Base-by-base conservation (phyloP, 768 basidiomycete species). In the Leucosporidium yakuticum region DNA sequence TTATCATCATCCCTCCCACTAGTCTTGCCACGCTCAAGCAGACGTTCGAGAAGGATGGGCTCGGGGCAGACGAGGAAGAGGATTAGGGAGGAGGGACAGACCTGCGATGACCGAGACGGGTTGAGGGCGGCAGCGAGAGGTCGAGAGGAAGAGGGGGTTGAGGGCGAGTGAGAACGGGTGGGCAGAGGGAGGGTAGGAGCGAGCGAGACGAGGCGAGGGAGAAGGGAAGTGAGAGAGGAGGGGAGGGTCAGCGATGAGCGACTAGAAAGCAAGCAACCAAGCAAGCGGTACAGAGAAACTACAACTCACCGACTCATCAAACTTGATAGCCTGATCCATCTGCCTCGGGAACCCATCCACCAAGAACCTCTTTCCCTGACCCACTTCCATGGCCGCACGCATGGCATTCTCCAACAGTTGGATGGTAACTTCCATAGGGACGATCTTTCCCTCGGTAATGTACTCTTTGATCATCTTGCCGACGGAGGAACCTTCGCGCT, bases 341-440 rank as follows among this genome's bases (percentile, higher is more conserved):
- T 98, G 93, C 69, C 95, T 85, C 63, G 95, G 96, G 80, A 98
- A 98, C 2, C 95, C 96, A 71, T 99, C 95, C 69, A 99, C 87
- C 74, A 98, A 83, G 83, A 98, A 99, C 56, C 91, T 86, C 44
- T 60, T 65, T 31, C 88, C 90, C 39, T 84, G 80, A 14, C 78
- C 78, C 91, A 91, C 93, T 27, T 84, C 48, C 25, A 71, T 57
- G 14, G 65, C 85, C 50, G 79, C 84, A 29, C 78, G 75, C 89
- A 99, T 98, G 12, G 95, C 93, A 76, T 89, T 92, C 82, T 95
- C 86, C 72, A 99, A 83, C 32, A 99, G 86, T 80, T 91, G 94
- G 79, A 98, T 85, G 36, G 96, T 99, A 68, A 99, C 89, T 78
- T 96, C 88, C 87, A 90, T 91, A 19, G 96, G 95, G 15, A 98